A percentile compares a stretch with the other conserved stretches of the same genome.
phyloP scores from a whole-genome alignment of 257 asterid genomes.

The Handroanthus guayacan region DNA sequence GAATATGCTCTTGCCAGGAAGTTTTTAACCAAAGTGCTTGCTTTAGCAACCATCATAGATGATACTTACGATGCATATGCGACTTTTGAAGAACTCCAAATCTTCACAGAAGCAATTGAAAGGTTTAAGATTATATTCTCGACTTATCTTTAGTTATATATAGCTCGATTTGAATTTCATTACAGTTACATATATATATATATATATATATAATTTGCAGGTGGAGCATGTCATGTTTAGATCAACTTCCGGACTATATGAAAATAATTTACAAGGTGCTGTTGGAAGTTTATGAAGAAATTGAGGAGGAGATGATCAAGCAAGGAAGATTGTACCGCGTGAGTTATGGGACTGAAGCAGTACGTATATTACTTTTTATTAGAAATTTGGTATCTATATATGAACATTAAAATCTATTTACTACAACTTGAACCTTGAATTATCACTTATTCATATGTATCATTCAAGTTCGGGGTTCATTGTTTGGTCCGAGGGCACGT shows the following conservation, averaged over 20 bases:
- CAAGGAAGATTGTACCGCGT: conserved; percentile 34
- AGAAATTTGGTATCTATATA: not conserved
- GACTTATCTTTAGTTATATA: too few relatives aligned
- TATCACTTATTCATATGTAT: too few relatives aligned
- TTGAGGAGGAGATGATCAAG: conserved; percentile 39
- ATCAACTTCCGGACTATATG: conserved; percentile 51
- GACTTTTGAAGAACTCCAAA: conserved; percentile 38
- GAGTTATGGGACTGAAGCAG: conserved; percentile 41
- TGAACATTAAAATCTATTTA: too few relatives aligned
- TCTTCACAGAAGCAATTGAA: conserved; percentile 46
- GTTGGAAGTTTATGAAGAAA: conserved; percentile 38
- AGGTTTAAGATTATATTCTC: conserved; percentile 28
- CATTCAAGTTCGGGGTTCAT: too few relatives aligned
- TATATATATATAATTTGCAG: conserved; percentile 19
- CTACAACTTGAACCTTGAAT: too few relatives aligned
- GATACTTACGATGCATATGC: conserved; percentile 48
- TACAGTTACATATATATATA: not conserved
- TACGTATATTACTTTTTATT: not conserved
- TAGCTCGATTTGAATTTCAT: not conserved
- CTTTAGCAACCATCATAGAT: conserved; percentile 36
- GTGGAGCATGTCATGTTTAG: conserved; percentile 41
- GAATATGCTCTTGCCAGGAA: conserved; percentile 38
- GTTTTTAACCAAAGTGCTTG: conserved; percentile 20
- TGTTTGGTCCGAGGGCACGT: too few relatives aligned
- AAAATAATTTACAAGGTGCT: conserved; percentile 35